Base-by-base conservation (phyloP, 1,284 basidiomycete genomes). In the Leccinum ponderosum region DNA sequence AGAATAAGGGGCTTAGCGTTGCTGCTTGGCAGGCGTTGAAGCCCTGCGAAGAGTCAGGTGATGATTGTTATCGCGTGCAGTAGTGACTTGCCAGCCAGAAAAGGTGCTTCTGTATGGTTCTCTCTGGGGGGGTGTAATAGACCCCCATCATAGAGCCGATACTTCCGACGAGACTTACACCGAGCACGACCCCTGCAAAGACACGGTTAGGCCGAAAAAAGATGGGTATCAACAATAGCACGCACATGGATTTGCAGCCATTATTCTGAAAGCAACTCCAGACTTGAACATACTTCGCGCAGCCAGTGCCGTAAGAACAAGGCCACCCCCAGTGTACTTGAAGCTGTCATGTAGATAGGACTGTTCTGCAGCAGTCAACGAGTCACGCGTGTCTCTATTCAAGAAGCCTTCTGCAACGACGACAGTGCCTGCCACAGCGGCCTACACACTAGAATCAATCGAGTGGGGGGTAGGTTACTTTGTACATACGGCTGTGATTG, bases 1-100 rank as follows among this genome's bases (percentile, higher is more conserved):
- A 95, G 78, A 94, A 93, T 22, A 97, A 75, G 25, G 93, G 93
- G 62, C 85, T 92, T 61, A 92, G 81, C 3, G 90, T 92, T 4
- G 90, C 91, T 14, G 93, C 93, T 79, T 96, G 94, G 70, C 86
- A 93, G 5, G 83, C 87, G 66, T 95, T 94, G 77, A 95, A 95
- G 3, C 88, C 87, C 89, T 91, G 59, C 11, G n/a, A 22, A 55
- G 53, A 27, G 27, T 70, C 35, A 64, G 62, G 62, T 17, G 50
- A 57, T 48, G 53, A 14, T 27, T 9, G 15, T n/a, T 1, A 35
- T 56, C 56, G 33, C 14, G 61, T 55, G 27, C 5, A 1, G 42
- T 47, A 44, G 31, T 14, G 57, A 79, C 86, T 70, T 68, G 86
- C 89, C 63, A 91, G 79, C 90, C 90, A 93, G 74, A 90, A 90